A percentile compares a stretch with the other conserved stretches of the same genome.
Evolutionary conservation across 352 stramenopile genomes (phyloP).

Genomic region (Globisporangium nunn): DNA sequence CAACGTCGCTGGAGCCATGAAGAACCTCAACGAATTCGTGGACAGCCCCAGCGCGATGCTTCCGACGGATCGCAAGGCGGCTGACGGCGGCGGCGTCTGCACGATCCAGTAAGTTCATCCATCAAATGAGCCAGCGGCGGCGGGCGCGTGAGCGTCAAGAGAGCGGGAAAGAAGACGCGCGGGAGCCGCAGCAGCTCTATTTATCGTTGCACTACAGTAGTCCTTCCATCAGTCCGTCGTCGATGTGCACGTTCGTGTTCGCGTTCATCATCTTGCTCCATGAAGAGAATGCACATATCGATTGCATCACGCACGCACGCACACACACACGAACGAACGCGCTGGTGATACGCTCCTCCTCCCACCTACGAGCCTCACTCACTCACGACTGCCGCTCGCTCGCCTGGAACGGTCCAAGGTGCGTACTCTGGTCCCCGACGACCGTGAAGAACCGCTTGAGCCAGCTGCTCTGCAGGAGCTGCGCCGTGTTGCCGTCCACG

Average conservation of each 20-base stretch:
- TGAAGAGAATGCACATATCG: too few species aligned
- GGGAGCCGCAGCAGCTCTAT: not conserved
- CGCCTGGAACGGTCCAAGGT: not conserved
- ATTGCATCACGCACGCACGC: not conserved
- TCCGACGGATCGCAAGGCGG: not conserved
- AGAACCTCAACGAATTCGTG: constrained; percentile 72
- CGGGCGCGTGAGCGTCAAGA: too few species aligned
- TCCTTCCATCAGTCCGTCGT: too few species aligned
- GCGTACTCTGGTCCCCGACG: constrained; percentile 2
- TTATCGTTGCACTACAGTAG: not conserved
- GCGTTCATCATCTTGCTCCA: not conserved
- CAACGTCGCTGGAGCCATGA: constrained; percentile 74
- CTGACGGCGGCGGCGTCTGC: constrained; percentile 1
- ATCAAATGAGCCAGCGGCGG: not conserved
- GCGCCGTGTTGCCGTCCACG: constrained; percentile 6
- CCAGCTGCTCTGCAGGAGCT: constrained; percentile 3
- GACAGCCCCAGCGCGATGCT: constrained; percentile 8
- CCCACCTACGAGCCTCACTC: not conserved
- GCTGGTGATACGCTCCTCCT: not conserved
- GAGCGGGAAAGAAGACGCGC: too few species aligned
- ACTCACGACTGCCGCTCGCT: not conserved
- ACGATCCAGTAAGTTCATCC: constrained; percentile 6
- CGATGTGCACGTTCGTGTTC: not conserved
- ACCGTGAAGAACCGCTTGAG: constrained; percentile 4
- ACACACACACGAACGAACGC: too few species aligned